A percentile compares a stretch with the other conserved stretches of the same genome.
Conservation (phyloP, 441 rosid genomes). For the Aleurites moluccanus region DNA sequence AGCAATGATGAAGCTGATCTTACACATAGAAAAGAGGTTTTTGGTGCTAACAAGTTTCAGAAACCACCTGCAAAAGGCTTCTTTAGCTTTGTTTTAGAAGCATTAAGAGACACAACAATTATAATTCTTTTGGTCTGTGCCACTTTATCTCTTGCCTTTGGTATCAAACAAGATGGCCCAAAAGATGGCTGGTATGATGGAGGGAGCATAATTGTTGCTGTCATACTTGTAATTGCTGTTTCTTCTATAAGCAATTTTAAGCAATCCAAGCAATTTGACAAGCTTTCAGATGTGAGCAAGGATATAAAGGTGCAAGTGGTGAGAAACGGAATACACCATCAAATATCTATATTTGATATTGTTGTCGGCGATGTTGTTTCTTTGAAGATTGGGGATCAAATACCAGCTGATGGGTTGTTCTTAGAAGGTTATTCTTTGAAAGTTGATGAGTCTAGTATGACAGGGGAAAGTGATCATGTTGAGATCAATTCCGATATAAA, state of each 20-base stretch:
- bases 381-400: constrained; percentile 47
- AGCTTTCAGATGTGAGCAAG: constrained; percentile 32
- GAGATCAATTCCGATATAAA: constrained; percentile 26
- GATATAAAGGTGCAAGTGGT: constrained; percentile 41
- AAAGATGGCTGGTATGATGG: constrained; percentile 57
- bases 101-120: constrained; percentile 41
- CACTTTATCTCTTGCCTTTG: constrained; percentile 39
- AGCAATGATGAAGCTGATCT: constrained; percentile 24
- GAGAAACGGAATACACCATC: constrained; percentile 34
- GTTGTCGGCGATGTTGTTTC: constrained; percentile 49
- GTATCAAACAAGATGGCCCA: constrained; percentile 40
- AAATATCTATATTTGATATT: constrained; percentile 39
- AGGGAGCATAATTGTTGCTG: constrained; percentile 44
- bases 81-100: constrained; percentile 38
- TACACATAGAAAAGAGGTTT: constrained; percentile 22
- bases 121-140: constrained; percentile 47
- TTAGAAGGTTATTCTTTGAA: constrained; percentile 42
- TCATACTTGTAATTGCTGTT: constrained; percentile 36
- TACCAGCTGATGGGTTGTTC: constrained; percentile 54
- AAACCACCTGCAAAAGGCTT: constrained; percentile 34
- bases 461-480: constrained; percentile 17
- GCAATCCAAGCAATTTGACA: constrained; percentile 39
- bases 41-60: constrained; percentile 35
- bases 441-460: constrained; percentile 43
- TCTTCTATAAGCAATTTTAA: constrained; percentile 44